Conservation (phyloP, 805 yeast species). For the Kluyveromyces lactis region DNA sequence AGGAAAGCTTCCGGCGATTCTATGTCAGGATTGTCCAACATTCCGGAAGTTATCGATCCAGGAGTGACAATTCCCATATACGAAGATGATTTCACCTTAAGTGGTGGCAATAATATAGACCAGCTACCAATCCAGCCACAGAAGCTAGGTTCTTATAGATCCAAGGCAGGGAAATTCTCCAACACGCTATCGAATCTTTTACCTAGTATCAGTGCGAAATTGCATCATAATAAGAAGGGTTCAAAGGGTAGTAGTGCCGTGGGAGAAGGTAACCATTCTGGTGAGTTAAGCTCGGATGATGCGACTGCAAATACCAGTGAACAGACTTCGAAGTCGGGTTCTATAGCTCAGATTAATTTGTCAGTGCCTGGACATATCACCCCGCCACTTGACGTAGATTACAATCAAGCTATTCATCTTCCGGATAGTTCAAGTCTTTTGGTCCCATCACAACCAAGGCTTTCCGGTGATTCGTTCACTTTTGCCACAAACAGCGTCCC, state of each 20-base stretch:
- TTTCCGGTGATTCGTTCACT: slow-evolving; percentile 25
- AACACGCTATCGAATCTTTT: slow-evolving; percentile 27
- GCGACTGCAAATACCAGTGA: slow-evolving; percentile 10
- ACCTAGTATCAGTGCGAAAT: slow-evolving; percentile 30
- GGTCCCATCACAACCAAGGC: slow-evolving; percentile 17
- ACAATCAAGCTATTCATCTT: slow-evolving; percentile 16
- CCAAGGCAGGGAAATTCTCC: slow-evolving; percentile 28
- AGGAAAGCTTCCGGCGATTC: slow-evolving; percentile 8
- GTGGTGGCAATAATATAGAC: slow-evolving; percentile 7
- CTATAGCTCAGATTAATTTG: slow-evolving; percentile 10
- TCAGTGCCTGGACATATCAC: slow-evolving; percentile 14
- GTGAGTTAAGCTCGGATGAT: slow-evolving; percentile 4
- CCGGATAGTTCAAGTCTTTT: slow-evolving; percentile 21
- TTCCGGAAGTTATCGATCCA: slow-evolving; percentile 27
- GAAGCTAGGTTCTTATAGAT: slow-evolving; percentile 28
- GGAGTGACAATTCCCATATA: slow-evolving; percentile 29
- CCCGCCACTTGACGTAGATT: slow-evolving; percentile 23
- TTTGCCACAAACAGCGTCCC: slow-evolving; percentile 7
- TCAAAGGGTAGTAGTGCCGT: slow-evolving; percentile 3
- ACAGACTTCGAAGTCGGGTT: slow-evolving; percentile 13
- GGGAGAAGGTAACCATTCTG: not conserved
- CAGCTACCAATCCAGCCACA: slow-evolving; percentile 16
- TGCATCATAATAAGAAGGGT: slow-evolving; percentile 23
- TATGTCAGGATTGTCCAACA: slow-evolving; percentile 12
- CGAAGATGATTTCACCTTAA: slow-evolving; percentile 19